These are phyloP conservation scores for Magnaporthiopsis incrustans DNA, from an alignment of 2,329 filamentous ascomycete species.

Conservation along the genomic window DNA sequence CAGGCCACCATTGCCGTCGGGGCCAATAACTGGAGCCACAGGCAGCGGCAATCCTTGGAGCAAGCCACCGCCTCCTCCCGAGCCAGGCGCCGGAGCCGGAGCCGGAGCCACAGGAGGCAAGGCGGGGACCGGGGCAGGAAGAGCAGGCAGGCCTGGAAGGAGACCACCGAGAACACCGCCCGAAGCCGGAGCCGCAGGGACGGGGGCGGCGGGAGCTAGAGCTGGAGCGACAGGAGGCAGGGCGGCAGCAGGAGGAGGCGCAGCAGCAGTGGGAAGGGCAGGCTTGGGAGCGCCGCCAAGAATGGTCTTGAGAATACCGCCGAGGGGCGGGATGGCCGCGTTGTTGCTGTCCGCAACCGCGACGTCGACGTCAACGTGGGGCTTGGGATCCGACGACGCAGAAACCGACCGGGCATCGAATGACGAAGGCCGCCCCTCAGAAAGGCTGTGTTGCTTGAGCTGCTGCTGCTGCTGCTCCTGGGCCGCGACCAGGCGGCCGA, in stretches of 20 bases:
- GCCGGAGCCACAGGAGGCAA: neutral
- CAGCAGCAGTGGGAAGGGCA: neutral
- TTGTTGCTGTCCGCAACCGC: neutral
- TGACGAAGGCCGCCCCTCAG: neutral
- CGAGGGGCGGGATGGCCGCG: neutral
- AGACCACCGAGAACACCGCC: neutral
- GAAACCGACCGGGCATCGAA: neutral
- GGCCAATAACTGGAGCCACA: neutral
- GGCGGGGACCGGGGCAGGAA: neutral
- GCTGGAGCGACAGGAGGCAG: conserved; percentile 1
- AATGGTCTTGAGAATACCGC: neutral
- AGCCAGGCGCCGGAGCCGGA: neutral
- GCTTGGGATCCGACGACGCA: neutral
- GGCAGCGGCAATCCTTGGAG: neutral
- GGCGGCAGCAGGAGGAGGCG: neutral
- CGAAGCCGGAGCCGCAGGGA: neutral
- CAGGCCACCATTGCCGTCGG: neutral
- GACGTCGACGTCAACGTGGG: neutral
- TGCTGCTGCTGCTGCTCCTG: neutral
- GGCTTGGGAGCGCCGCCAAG: neutral
- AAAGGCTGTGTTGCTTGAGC: neutral
- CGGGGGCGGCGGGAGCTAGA: neutral
- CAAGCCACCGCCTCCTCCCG: neutral
- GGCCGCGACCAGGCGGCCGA: neutral
- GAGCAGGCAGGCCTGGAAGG: neutral